Base-by-base conservation (phyloP, 2,329 filamentous ascomycete species). In the Colletotrichum tanaceti region DNA sequence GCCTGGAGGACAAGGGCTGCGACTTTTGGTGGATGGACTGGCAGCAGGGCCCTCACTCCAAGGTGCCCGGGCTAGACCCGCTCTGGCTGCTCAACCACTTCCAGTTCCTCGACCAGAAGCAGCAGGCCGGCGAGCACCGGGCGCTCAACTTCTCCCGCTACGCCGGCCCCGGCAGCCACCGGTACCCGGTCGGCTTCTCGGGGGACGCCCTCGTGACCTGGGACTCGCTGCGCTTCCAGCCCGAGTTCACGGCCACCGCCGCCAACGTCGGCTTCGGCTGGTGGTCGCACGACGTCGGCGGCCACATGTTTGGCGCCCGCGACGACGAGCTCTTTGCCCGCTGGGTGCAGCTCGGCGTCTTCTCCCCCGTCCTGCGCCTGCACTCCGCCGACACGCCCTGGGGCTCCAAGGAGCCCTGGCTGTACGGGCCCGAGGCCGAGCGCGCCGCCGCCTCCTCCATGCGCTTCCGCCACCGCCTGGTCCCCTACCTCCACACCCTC, bases 11-110 rank as follows among this genome's bases (percentile, higher is more conserved):
- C 1, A 78, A 86, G 10, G 88, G 86, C 1, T 81, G 84, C 24
- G 88, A 90, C 73, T 89, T 91, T 65, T 90, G 87, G 87, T 91
- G 89, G 89, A 82, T 90, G 35, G 89, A 91, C 74, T 91, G 88
- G 88, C 89, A 91, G 75, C 89, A 90, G 74, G 89, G 89, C 1
- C 77, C 80, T 2, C 79, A 82, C 64, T 87, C 87, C 1, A 81
- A 82, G 41, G 81, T 89, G 6, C 84, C 82, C 0, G 87, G 87
- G 1, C 78, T 90, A 3, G 89, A 90, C 74, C 89, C 89, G 0
- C 78, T 91, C 0, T 90, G 89, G 88, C 77, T 90, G 28, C 80
- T 90, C 22, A 91, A 90, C 72, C 89, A 91, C 73, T 90, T 86
- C 73, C 87, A 90, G 64, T 90, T 86, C 74, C 77, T 88, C 3